These are phyloP conservation scores for Corchorus olitorius DNA, from an alignment of 345 rosid species.

Conservation along the genomic window DNA sequence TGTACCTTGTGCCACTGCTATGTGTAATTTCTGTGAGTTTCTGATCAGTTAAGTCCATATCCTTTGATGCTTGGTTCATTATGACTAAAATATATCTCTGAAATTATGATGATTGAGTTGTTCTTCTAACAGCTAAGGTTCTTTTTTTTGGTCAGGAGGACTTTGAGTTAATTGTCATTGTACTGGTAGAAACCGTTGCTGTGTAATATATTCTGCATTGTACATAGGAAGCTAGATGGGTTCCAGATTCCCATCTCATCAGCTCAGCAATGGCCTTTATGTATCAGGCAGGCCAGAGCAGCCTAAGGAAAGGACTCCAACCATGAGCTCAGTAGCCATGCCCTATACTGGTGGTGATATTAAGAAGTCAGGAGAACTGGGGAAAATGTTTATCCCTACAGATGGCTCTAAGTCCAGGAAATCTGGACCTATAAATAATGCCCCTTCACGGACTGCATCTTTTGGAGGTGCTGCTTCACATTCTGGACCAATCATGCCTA, in stretches of 20 bases:
- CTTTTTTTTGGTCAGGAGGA: constrained; percentile 25
- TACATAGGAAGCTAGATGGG: constrained; percentile 56
- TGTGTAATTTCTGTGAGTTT: neutral
- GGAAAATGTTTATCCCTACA: constrained; percentile 86
- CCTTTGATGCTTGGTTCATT: neutral
- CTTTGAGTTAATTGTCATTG: constrained; percentile 29
- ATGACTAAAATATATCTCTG: neutral
- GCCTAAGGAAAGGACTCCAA: constrained; percentile 81
- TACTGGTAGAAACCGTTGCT: constrained; percentile 15
- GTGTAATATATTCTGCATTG: constrained; percentile 21
- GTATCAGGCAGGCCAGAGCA: constrained; percentile 95
- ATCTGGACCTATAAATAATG: constrained; percentile 87
- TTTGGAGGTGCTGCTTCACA: constrained; percentile 82
- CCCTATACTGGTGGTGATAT: constrained; percentile 97
- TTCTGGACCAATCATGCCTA: constrained; percentile 84
- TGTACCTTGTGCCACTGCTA: neutral
- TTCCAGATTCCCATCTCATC: constrained; percentile 88
- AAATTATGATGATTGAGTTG: neutral
- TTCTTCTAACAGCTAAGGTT: constrained; percentile 8
- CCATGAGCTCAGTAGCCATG: constrained; percentile 88
- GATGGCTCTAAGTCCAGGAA: constrained; percentile 80
- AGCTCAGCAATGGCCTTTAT: constrained; percentile 84
- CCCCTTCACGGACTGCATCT: constrained; percentile 84
- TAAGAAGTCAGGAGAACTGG: constrained; percentile 89
- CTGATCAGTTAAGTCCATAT: neutral